Percentiles rank a stretch among this genome's conserved stretches.
phyloP scores from a whole-genome alignment of 768 basidiomycete genomes.

The Imleria badia region DNA sequence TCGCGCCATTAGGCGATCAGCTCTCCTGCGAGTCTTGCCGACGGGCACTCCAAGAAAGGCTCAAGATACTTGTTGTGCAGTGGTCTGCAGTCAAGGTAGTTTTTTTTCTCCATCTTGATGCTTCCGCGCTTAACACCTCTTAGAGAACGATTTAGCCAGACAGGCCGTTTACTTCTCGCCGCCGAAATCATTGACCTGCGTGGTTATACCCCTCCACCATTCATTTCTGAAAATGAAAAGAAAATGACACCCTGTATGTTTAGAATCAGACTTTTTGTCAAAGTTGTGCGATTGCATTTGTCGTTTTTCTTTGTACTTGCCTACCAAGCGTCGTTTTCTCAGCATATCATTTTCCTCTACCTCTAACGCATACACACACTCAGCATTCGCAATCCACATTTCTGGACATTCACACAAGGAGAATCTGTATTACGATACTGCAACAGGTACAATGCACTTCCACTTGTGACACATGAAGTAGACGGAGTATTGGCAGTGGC shows the following conservation, averaged over 20 bases:
- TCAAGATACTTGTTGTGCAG: conserved; percentile 66
- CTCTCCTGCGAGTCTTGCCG: conserved; percentile 70
- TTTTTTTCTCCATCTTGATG: not conserved
- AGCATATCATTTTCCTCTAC: not conserved
- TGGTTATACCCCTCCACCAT: conserved; percentile 4
- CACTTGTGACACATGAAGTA: not conserved
- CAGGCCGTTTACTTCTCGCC: not conserved
- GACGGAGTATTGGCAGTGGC: not conserved
- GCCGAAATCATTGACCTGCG: not conserved
- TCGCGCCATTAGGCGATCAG: conserved; percentile 68
- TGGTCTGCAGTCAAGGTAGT: conserved; percentile 78
- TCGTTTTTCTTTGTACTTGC: not conserved
- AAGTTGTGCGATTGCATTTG: not conserved
- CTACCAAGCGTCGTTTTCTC: not conserved
- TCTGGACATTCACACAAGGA: conserved; percentile 2
- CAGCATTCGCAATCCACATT: not conserved
- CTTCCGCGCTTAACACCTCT: conserved; percentile 8
- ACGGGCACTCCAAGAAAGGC: conserved; percentile 57
- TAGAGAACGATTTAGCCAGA: conserved; percentile 56
- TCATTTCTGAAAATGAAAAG: too few relatives aligned
- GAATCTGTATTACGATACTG: conserved; percentile 9
- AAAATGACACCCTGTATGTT: not conserved
- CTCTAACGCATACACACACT: conserved; percentile 2
- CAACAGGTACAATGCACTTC: conserved; percentile 6
- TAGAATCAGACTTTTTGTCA: not conserved